A percentile compares a stretch with the other conserved stretches of the same genome.
These are phyloP conservation scores for Zelonia costaricensis DNA, from an alignment of 208 protist genomes.

Conservation along the genomic window DNA sequence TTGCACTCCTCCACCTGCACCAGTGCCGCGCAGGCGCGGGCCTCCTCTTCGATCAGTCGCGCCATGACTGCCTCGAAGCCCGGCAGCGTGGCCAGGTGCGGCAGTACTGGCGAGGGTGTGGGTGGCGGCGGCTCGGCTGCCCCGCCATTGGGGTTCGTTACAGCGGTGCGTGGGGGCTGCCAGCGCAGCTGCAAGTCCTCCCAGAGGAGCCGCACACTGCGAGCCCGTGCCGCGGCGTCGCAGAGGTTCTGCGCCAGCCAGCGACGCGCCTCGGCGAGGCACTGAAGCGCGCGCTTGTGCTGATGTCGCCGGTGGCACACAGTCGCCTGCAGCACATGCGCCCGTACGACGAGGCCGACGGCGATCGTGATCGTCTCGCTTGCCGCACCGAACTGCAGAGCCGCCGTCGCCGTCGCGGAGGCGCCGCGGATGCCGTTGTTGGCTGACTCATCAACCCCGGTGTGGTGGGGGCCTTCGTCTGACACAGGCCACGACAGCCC, in stretches of 20 bases:
- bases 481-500: conserved; percentile 13
- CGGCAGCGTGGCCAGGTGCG: conserved; percentile 8
- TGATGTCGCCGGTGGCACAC: conserved; percentile 28
- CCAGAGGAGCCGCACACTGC: conserved; percentile 24
- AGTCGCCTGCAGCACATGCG: conserved; percentile 38
- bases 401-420: background rate
- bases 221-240: conserved; percentile 4
- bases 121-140: too few relatives aligned
- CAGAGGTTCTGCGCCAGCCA: conserved; percentile 25
- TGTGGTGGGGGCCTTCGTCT: background rate
- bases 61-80: conserved; percentile 13
- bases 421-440: too few relatives aligned
- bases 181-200: conserved; percentile 20
- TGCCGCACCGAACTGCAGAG: conserved; percentile 9
- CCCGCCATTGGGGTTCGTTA: too few relatives aligned
- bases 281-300: conserved; percentile 36
- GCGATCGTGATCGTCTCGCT: conserved; percentile 35
- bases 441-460: too few relatives aligned
- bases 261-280: conserved; percentile 24
- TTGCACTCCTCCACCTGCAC: conserved; percentile 48
- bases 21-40: conserved; percentile 37
- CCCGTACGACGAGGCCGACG: conserved; percentile 44
- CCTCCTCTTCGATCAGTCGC: conserved; percentile 19
- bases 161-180: too few relatives aligned
- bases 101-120: background rate